These are phyloP conservation scores for Acidiella bohemica DNA, from an alignment of 495 filamentous ascomycete genomes.

Conservation along the genomic window DNA sequence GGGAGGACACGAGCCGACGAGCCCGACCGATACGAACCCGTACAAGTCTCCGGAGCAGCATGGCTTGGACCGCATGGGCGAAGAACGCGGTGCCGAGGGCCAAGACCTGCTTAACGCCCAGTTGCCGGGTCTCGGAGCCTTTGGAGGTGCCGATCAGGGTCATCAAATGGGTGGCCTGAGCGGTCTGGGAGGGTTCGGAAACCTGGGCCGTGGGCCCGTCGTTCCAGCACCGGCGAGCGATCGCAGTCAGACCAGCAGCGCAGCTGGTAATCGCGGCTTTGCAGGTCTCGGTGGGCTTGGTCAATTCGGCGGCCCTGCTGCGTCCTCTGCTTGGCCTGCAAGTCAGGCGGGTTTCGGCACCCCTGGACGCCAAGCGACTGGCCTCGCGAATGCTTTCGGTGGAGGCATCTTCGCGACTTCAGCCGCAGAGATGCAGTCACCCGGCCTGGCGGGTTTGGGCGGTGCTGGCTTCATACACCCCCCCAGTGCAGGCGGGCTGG, in stretches of 20 bases:
- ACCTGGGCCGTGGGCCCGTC: slow-evolving; percentile 19
- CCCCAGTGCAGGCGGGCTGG: slow-evolving; percentile 34
- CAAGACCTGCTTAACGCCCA: slow-evolving; percentile 43
- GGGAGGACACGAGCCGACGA: slow-evolving; percentile 51
- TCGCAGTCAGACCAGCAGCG: slow-evolving; percentile 80
- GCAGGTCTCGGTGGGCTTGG: slow-evolving; percentile 49
- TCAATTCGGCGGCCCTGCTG: slow-evolving; percentile 15
- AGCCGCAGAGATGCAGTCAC: slow-evolving; percentile 62
- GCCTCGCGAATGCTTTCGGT: slow-evolving; percentile 54
- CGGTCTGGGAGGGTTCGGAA: slow-evolving; percentile 13
- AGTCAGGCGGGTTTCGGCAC: slow-evolving; percentile 49
- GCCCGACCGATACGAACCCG: slow-evolving; percentile 95
- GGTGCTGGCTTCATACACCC: slow-evolving; percentile 36
- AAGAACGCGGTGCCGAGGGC: slow-evolving; percentile 49
- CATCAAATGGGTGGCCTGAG: slow-evolving; percentile 24
- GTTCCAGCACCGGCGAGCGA: slow-evolving; percentile 59
- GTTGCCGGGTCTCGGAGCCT: slow-evolving; percentile 44
- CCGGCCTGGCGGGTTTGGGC: slow-evolving; percentile 47
- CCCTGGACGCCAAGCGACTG: slow-evolving; percentile 59
- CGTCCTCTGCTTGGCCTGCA: slow-evolving; percentile 49
- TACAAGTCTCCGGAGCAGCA: slow-evolving; percentile 91
- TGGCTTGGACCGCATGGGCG: slow-evolving; percentile 42
- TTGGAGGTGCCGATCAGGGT: slow-evolving; percentile 37
- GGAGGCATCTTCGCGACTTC: slow-evolving; percentile 53
- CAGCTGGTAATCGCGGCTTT: slow-evolving; percentile 56